Conservation (phyloP, 192 early-diverging fungal species). For the Dissophora globulifera region DNA sequence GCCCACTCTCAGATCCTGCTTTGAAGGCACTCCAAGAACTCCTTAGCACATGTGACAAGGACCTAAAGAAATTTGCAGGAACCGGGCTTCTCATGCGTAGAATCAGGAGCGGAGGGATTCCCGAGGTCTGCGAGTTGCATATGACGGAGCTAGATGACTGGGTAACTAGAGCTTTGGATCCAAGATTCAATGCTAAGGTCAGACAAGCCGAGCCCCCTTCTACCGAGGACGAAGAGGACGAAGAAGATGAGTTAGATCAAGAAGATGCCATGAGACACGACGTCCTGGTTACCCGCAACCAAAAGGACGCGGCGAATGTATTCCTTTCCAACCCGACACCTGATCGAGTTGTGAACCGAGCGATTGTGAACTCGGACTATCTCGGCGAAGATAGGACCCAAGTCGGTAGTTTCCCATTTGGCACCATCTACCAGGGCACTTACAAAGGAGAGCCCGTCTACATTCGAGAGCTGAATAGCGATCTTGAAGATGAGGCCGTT, state of each 20-base stretch:
- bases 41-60: background rate
- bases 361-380: slow-evolving; percentile 11
- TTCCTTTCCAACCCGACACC: background rate
- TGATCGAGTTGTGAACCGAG: background rate
- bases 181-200: background rate
- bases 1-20: background rate
- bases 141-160: slow-evolving; percentile 5
- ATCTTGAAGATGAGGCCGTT: background rate
- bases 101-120: slow-evolving; percentile 5
- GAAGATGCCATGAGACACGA: slow-evolving; percentile 7
- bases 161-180: slow-evolving; percentile 7
- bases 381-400: background rate
- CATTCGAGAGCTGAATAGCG: slow-evolving; percentile 1
- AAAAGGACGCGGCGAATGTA: background rate
- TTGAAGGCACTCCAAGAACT: slow-evolving; percentile 1
- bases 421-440: slow-evolving; percentile 15
- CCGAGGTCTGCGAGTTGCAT: slow-evolving; percentile 2
- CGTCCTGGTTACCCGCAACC: slow-evolving; percentile 1
- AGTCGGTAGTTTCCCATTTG: slow-evolving; percentile 14
- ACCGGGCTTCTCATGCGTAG: slow-evolving; percentile 11
- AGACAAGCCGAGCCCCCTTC: background rate
- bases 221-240: background rate
- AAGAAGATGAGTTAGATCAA: slow-evolving; percentile 8
- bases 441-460: slow-evolving; percentile 10
- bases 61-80: slow-evolving; percentile 15